phyloP scores from a whole-genome alignment of 129 eudicot species.

The Flaveria brownii region DNA sequence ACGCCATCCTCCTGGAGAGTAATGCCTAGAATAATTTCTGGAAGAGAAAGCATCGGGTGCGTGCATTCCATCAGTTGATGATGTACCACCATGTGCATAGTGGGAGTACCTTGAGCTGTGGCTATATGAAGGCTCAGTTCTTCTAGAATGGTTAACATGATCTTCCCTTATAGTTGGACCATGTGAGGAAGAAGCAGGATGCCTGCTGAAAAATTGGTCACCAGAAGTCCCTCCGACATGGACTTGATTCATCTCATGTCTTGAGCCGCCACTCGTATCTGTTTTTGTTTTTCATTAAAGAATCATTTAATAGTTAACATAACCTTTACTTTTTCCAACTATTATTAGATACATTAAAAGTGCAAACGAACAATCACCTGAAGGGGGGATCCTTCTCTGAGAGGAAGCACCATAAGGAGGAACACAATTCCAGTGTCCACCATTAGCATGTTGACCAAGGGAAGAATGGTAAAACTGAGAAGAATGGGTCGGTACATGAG shows the following conservation, averaged over 20 bases:
- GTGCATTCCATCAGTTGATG: conserved; percentile 31
- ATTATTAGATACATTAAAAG: neutral
- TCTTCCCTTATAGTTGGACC: conserved; percentile 44
- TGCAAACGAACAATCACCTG: conserved; percentile 23
- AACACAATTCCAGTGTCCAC: conserved; percentile 27
- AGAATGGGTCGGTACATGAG: conserved; percentile 38
- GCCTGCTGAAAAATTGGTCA: conserved; percentile 29
- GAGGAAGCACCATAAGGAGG: conserved; percentile 34
- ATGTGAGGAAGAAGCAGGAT: conserved; percentile 39
- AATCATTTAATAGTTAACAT: neutral
- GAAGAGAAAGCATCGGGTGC: conserved; percentile 34
- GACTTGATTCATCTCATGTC: conserved; percentile 41
- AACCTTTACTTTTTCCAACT: neutral
- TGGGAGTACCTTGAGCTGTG: conserved; percentile 38
- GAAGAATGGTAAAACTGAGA: conserved; percentile 39
- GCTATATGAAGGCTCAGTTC: conserved; percentile 43
- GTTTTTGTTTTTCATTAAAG: conserved; percentile 16
- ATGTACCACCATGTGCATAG: conserved; percentile 37
- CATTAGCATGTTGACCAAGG: conserved; percentile 28
- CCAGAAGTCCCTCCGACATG: conserved; percentile 35
- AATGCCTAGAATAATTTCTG: conserved; percentile 47
- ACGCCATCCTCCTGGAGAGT: conserved; percentile 44
- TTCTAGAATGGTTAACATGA: conserved; percentile 37
- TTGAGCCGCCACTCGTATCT: conserved; percentile 29
- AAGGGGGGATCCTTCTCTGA: conserved; percentile 36